Conservation (phyloP, 208 protist genomes). For the Trypanosomatidae sp. region DNA sequence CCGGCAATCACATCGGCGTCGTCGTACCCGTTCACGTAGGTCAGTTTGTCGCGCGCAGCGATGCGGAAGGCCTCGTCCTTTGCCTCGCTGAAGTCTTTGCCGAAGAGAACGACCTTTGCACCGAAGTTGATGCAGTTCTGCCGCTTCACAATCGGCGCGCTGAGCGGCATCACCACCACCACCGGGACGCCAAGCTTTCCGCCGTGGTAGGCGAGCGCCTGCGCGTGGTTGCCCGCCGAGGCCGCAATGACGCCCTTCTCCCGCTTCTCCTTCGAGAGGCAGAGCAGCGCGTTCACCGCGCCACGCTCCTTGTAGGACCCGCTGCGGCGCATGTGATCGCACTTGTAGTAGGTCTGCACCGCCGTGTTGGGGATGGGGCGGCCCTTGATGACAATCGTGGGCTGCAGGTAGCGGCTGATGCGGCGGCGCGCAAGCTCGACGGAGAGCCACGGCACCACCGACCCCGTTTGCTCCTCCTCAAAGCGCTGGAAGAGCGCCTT, state of each 20-base stretch:
- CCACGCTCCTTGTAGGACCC: constrained; percentile 93
- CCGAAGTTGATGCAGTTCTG: constrained; percentile 68
- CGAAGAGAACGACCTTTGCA: constrained; percentile 70
- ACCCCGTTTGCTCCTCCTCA: too few relatives aligned
- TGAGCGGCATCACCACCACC: constrained; percentile 91
- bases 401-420: constrained; percentile 37
- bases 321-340: constrained; percentile 69
- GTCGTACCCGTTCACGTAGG: constrained; percentile 93
- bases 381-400: constrained; percentile 39
- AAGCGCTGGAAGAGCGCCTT: too few relatives aligned
- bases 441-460: constrained; percentile 49
- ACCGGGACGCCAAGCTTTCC: constrained; percentile 76
- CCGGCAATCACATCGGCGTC: constrained; percentile 84
- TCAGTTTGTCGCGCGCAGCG: constrained; percentile 32
- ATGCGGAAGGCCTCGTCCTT: constrained; percentile 56
- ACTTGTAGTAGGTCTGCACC: constrained; percentile 60
- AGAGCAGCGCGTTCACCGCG: constrained; percentile 83
- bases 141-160: constrained; percentile 87
- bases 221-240: constrained; percentile 89
- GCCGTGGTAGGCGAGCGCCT: constrained; percentile 91
- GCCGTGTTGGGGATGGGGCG: constrained; percentile 33
- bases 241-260: constrained; percentile 83
- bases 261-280: constrained; percentile 58
- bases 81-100: constrained; percentile 77
- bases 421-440: constrained; percentile 48